Evolutionary conservation across 2,329 filamentous ascomycete genomes (phyloP).

Genomic region (Stagonosporopsis tanaceti): DNA sequence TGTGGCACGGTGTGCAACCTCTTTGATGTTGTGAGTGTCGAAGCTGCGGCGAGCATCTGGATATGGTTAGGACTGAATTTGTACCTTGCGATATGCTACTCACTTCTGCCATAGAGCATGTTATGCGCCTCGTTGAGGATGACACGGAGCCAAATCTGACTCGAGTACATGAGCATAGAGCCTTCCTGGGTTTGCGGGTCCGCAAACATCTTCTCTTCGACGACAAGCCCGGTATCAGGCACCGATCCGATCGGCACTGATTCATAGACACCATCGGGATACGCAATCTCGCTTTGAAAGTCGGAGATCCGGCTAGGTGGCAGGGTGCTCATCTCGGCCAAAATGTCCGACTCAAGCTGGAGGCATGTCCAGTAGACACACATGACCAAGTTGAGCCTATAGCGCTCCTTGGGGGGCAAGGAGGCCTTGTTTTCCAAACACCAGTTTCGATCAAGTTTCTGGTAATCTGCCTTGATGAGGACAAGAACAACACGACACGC

Average conservation of each 20-base stretch:
- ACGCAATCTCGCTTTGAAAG: conserved; percentile 68
- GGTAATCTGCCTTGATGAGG: conserved; percentile 71
- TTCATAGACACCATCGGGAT: conserved; percentile 67
- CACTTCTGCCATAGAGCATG: conserved; percentile 58
- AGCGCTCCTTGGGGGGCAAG: conserved; percentile 36
- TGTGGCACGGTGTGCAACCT: conserved; percentile 38
- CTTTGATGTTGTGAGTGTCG: conserved; percentile 40
- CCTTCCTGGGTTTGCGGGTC: conserved; percentile 24
- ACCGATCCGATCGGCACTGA: conserved; percentile 31
- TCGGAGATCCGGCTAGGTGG: conserved; percentile 67
- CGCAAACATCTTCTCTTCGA: conserved; percentile 20
- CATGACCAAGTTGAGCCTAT: conserved; percentile 53
- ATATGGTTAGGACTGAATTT: conserved; percentile 36
- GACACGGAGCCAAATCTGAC: conserved; percentile 68
- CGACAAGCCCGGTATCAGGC: conserved; percentile 5
- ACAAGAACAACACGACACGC: conserved; percentile 70
- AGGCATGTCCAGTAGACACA: conserved; percentile 92
- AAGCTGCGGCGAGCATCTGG: conserved; percentile 46
- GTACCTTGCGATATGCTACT: conserved; percentile 15
- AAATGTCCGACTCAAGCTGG: conserved; percentile 91
- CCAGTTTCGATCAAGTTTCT: conserved; percentile 36
- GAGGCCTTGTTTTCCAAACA: conserved; percentile 26
- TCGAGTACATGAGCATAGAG: conserved; percentile 65
- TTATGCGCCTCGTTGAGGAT: conserved; percentile 65
- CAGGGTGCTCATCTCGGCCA: conserved; percentile 78